Evolutionary conservation across 192 early-diverging fungal genomes (phyloP).

Genomic region (Coemansia sp.): DNA sequence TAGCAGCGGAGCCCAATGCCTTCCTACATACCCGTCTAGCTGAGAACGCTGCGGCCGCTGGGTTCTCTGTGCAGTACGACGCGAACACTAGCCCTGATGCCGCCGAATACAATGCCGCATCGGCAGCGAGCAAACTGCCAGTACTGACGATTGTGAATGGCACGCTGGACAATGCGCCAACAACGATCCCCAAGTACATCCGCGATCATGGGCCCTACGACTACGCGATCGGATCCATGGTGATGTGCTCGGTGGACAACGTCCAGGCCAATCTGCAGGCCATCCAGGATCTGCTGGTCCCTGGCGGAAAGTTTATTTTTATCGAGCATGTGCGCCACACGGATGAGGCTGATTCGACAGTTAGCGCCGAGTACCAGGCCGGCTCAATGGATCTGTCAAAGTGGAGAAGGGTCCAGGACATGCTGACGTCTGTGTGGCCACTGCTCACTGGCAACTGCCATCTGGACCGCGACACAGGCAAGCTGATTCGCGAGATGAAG

Average conservation of each 20-base stretch:
- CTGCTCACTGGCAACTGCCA: slow-evolving; percentile 29
- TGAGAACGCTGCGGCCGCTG: slow-evolving; percentile 12
- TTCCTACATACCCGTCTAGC: slow-evolving; percentile 22
- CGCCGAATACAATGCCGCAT: not conserved
- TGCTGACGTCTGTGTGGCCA: slow-evolving; percentile 15
- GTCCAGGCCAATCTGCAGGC: slow-evolving; percentile 24
- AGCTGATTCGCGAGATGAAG: slow-evolving; percentile 10
- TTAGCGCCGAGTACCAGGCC: slow-evolving; percentile 2
- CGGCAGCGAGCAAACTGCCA: slow-evolving; percentile 4
- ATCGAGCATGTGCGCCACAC: slow-evolving; percentile 43
- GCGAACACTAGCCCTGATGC: slow-evolving; percentile 18
- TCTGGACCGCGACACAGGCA: slow-evolving; percentile 26
- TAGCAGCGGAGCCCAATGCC: slow-evolving; percentile 32
- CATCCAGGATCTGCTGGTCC: slow-evolving; percentile 25
- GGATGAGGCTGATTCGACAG: slow-evolving; percentile 12
- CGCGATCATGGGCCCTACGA: slow-evolving; percentile 33
- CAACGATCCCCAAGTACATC: slow-evolving; percentile 19
- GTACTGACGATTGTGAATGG: slow-evolving; percentile 40
- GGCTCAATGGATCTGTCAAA: slow-evolving; percentile 2
- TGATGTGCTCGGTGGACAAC: slow-evolving; percentile 35
- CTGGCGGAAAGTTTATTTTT: slow-evolving; percentile 39
- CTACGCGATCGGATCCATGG: slow-evolving; percentile 30
- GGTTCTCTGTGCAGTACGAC: slow-evolving; percentile 31
- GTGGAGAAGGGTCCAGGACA: slow-evolving; percentile 23
- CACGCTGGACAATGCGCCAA: slow-evolving; percentile 23